Percentiles rank a stretch among this genome's conserved stretches.
These are phyloP conservation scores for Pseudotsuga menziesii DNA, from an alignment of 75 land plant species.

Conservation along the genomic window DNA sequence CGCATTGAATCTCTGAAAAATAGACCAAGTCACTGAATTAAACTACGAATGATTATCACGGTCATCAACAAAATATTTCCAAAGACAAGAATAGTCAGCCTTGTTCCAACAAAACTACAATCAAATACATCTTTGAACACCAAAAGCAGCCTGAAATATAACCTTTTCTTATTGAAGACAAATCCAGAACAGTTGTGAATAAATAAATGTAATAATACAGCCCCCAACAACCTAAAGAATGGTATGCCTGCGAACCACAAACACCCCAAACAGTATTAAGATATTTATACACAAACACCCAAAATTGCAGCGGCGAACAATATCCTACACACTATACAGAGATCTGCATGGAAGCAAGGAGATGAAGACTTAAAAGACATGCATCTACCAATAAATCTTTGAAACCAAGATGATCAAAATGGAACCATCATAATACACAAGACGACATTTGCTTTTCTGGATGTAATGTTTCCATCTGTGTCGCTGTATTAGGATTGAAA, in stretches of 20 bases:
- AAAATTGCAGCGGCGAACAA: neutral
- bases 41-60: too few species aligned
- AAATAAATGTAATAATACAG: constrained; percentile 2
- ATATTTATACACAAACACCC: neutral
- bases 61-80: too few species aligned
- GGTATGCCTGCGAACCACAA: neutral
- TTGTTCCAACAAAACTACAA: neutral
- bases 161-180: neutral
- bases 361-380: neutral
- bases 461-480: neutral
- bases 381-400: constrained; percentile 3
- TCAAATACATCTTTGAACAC: neutral
- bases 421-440: neutral
- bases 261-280: neutral
- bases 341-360: constrained; percentile 7
- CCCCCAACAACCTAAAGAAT: neutral
- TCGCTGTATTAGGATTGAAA: neutral
- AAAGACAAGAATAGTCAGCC: neutral
- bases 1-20: too few species aligned
- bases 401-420: neutral
- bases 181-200: neutral
- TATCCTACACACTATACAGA: constrained; percentile 6
- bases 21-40: too few species aligned
- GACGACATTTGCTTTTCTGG: neutral
- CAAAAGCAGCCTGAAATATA: neutral